Percentiles rank a stretch among this genome's conserved stretches.
These are phyloP conservation scores for Casuarina equisetifolia DNA, from an alignment of 306 rosid species.

Conservation along the genomic window DNA sequence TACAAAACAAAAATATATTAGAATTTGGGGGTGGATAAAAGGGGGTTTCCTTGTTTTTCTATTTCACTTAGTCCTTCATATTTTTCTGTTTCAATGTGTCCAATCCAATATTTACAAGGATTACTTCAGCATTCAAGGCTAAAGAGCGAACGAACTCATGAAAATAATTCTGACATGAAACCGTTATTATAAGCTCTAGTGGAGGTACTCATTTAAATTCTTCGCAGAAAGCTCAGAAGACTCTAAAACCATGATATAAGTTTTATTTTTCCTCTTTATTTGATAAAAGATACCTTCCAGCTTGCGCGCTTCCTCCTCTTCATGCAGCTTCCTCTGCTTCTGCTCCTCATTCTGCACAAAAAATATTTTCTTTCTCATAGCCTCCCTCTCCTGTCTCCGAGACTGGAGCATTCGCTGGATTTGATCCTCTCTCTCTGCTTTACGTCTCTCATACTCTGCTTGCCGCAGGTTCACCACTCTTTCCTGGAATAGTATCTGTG, in stretches of 20 bases:
- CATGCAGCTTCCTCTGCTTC: constrained; percentile 56
- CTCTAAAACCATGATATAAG: neutral
- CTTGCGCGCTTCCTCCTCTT: constrained; percentile 82
- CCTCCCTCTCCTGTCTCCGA: constrained; percentile 68
- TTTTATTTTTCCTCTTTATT: too few relatives aligned
- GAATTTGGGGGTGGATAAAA: neutral
- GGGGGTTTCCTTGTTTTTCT: neutral
- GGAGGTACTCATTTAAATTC: neutral
- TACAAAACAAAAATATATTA: too few relatives aligned
- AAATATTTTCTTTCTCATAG: constrained; percentile 69
- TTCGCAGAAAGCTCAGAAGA: neutral
- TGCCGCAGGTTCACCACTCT: constrained; percentile 63
- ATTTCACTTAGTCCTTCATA: neutral
- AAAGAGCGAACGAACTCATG: neutral
- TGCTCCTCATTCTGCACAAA: constrained; percentile 78
- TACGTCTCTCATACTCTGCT: constrained; percentile 62
- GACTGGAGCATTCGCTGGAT: constrained; percentile 60
- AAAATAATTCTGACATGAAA: neutral
- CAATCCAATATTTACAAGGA: neutral
- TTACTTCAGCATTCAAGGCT: neutral
- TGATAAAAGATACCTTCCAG: constrained; percentile 59
- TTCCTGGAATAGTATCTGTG: constrained; percentile 63
- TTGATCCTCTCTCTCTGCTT: constrained; percentile 66
- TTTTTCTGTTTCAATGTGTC: neutral
- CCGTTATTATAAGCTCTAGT: neutral